Conservation (phyloP, 352 stramenopile genomes). For the Discostella stelligera region DNA sequence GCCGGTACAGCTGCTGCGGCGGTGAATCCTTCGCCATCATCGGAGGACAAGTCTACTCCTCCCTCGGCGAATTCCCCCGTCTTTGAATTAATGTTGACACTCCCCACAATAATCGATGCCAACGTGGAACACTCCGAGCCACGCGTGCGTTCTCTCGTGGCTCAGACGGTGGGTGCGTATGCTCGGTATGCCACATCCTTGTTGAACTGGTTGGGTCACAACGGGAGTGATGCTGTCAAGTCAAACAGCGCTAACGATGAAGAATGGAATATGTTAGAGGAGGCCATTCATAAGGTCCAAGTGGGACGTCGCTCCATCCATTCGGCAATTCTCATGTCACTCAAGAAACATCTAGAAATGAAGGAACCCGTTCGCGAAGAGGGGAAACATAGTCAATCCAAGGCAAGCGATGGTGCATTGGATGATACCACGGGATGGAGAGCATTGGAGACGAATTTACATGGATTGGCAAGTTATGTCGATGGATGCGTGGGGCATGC, state of each 20-base stretch:
- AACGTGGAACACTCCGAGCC: constrained; percentile 75
- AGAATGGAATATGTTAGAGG: neutral
- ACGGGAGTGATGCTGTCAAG: neutral
- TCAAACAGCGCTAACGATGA: neutral
- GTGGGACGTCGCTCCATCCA: constrained; percentile 49
- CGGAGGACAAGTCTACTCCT: neutral
- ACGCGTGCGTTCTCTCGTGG: constrained; percentile 73
- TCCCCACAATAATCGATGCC: constrained; percentile 23
- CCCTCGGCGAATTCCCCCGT: constrained; percentile 9
- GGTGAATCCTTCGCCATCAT: neutral
- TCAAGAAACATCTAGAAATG: constrained; percentile 56
- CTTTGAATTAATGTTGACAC: constrained; percentile 17
- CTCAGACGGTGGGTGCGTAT: constrained; percentile 65
- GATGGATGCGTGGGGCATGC: constrained; percentile 62
- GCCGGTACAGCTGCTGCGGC: neutral
- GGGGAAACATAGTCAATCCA: constrained; percentile 14
- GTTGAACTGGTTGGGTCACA: constrained; percentile 20
- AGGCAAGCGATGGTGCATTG: constrained; percentile 70
- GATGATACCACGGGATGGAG: constrained; percentile 97
- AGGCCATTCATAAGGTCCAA: constrained; percentile 7
- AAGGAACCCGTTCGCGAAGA: constrained; percentile 24
- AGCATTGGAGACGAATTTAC: constrained; percentile 89
- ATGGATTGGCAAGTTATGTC: constrained; percentile 80
- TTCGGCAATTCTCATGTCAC: constrained; percentile 36
- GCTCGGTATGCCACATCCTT: constrained; percentile 42